Base-by-base conservation (phyloP, 148 eudicot species). In the Bassia scoparia region DNA sequence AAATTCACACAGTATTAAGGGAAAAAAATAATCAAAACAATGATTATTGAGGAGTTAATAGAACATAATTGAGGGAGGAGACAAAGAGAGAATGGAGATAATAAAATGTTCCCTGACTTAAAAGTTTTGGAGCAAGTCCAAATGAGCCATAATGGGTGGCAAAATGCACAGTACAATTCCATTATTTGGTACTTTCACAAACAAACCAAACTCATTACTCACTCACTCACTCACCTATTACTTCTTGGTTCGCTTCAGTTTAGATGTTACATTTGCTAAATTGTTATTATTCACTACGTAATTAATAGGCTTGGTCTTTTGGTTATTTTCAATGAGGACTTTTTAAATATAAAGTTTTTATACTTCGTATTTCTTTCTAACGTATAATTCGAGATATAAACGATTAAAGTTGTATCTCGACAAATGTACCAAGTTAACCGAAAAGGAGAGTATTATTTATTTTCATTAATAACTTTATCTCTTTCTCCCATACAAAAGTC, bases 401-500 rank as follows among this genome's bases (percentile, higher is more conserved):
- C n/a, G n/a, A n/a, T n/a, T n/a, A n/a, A n/a, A n/a, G n/a, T n/a
- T n/a, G n/a, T n/a, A n/a, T n/a, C n/a, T n/a, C n/a, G n/a, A n/a
- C n/a, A n/a, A n/a, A n/a, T n/a, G n/a, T n/a, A n/a, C n/a, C n/a
- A n/a, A n/a, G n/a, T n/a, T n/a, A n/a, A n/a, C n/a, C n/a, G n/a
- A n/a, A n/a, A n/a, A n/a, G n/a, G n/a, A n/a, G n/a, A n/a, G n/a
- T n/a, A n/a, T n/a, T n/a, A n/a, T n/a, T n/a, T n/a, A n/a, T n/a
- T n/a, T n/a, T n/a, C n/a, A n/a, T n/a, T n/a, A n/a, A n/a, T n/a
- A 41, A 41, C 46, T 7, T 41, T 41, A 4, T 58, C 67, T 33
- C 64, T 67, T 73, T 74, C 73, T 66, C 61, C 70, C 79, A 67
- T 76, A 61, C 69, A 54, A 78, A 66, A 41, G 79, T 74, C 81